phyloP scores from a whole-genome alignment of 176 grass and related monocot genomes.

The Thinopyrum elongatum region DNA sequence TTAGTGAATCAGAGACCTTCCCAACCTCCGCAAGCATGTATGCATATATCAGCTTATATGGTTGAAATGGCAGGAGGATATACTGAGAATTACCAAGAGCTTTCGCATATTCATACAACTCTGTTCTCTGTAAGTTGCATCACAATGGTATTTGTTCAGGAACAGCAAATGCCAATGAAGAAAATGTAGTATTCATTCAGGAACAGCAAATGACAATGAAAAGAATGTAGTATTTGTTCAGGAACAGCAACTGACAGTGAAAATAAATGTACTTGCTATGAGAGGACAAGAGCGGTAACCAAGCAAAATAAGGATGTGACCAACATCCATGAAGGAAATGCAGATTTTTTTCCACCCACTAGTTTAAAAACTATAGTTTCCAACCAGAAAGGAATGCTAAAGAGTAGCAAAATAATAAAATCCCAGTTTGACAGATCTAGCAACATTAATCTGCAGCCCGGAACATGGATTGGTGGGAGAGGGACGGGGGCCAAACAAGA shows the following conservation, averaged over 20 bases:
- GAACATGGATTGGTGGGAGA: background rate
- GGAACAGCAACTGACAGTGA: background rate
- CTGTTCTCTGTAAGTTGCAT: conserved; percentile 62
- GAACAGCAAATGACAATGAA: background rate
- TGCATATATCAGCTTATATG: conserved; percentile 95
- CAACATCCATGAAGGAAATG: background rate
- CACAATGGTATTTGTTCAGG: conserved; percentile 16
- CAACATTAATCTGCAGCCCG: background rate
- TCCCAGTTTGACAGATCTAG: background rate
- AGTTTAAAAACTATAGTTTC: background rate
- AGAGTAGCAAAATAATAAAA: conserved; percentile 3
- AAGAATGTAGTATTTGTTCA: conserved; percentile 9
- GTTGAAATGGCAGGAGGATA: conserved; percentile 78
- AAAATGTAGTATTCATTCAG: conserved; percentile 7
- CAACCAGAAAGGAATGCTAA: background rate
- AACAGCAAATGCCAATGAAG: background rate
- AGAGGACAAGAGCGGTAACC: background rate
- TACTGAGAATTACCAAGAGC: conserved; percentile 93
- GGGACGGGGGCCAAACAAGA: background rate
- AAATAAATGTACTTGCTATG: background rate
- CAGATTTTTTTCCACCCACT: background rate
- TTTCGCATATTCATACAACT: conserved; percentile 93
- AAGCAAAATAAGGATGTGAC: background rate
- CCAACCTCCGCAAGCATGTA: conserved; percentile 96
- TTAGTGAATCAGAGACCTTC: conserved; percentile 83